A percentile compares a stretch with the other conserved stretches of the same genome.
Evolutionary conservation across 257 asterid species (phyloP).

Genomic region (Petunia axillaris): DNA sequence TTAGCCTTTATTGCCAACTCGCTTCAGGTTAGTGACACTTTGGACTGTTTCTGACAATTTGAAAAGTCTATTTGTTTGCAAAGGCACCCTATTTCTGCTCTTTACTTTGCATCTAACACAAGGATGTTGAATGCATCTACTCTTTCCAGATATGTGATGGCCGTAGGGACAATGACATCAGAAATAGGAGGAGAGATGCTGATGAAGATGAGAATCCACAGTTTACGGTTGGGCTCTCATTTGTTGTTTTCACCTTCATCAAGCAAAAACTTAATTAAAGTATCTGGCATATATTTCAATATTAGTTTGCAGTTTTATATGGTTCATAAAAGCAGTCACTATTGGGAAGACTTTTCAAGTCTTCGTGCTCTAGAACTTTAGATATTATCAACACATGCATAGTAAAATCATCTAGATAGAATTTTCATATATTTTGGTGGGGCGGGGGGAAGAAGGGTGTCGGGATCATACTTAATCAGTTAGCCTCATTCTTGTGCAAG

Average conservation of each 20-base stretch:
- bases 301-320: not conserved
- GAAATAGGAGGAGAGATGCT: slow-evolving; percentile 66
- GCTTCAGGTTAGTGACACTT: slow-evolving; percentile 62
- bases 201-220: slow-evolving; percentile 76
- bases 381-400: slow-evolving; percentile 4
- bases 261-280: not conserved
- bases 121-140: not conserved
- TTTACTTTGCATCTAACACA: not conserved
- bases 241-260: slow-evolving; percentile 9
- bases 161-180: slow-evolving; percentile 67
- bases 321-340: not conserved
- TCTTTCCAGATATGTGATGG: slow-evolving; percentile 79
- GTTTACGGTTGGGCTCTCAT: slow-evolving; percentile 58
- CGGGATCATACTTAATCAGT: not conserved
- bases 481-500: not conserved
- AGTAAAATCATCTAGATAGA: not conserved
- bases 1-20: slow-evolving; percentile 96
- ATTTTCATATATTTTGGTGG: not conserved
- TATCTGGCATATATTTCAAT: not conserved
- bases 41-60: not conserved
- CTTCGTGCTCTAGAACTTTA: not conserved
- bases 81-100: slow-evolving; percentile 6
- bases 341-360: not conserved
- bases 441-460: not conserved
- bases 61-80: not conserved